Evolutionary conservation across 1,284 basidiomycete species (phyloP), one percentile per base, ranked within the genome.

Genomic region (Cutaneotrichosporon arboriforme): DNA sequence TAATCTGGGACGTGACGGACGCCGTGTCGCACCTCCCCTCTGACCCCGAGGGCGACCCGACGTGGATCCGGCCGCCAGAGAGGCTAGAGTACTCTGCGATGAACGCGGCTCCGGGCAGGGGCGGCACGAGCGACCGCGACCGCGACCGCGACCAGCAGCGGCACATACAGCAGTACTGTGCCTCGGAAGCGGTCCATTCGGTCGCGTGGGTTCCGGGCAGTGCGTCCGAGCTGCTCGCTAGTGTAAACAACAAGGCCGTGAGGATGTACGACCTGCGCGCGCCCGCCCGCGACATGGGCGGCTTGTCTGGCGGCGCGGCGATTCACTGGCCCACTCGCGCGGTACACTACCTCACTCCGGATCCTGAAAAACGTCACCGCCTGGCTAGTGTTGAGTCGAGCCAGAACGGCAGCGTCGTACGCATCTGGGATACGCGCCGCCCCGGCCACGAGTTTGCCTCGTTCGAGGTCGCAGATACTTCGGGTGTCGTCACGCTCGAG

Each of bases 1-100:
- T 71, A 17, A 67, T 76, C 10, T 76, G 74, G 74, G 74, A 76
- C 54, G 54, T 76, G 3, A 58, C 64, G 22, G 67, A 68, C 26
- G 63, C 63, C 26, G 41, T 72, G 15, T 39, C 57, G 18, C 37
- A 50, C 1, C 33, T 68, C 8, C 58, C 63, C 2, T 34, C 55
- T 4, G 59, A 60, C 17, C 52, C 58, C 1, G 47, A 54, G 4
- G 58, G 52, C 0, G 58, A 57, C 21, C 4, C 20, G 13, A 23
- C 38, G 12, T 59, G 52, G 42, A 33, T 35, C 13, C 51, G 57
- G 9, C 44, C 51, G 3, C 13, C 49, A 1, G 51, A 53, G 12
- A 51, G 54, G 8, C 49, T 56, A 4, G 57, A 59, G 23, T 31
- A 34, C n/a, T 14, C 23, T 7, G 9, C 22, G 21, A 22, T 23